Conservation (phyloP, 345 rosid genomes). For the Murraya paniculata region DNA sequence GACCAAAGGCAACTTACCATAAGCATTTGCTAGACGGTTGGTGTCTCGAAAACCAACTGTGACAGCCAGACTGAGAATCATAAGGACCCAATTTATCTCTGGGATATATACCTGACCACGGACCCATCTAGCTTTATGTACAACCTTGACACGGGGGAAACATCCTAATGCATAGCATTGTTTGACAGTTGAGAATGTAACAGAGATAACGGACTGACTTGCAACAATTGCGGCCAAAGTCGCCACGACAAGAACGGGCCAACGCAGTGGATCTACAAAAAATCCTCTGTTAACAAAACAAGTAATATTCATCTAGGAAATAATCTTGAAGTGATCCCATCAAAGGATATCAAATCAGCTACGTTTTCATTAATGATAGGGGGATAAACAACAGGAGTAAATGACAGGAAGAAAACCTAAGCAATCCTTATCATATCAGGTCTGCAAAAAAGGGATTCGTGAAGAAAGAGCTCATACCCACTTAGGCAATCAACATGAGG, state of each 20-base stretch:
- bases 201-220: slow-evolving; percentile 79
- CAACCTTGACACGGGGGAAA: slow-evolving; percentile 91
- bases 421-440: background rate
- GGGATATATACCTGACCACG: slow-evolving; percentile 87
- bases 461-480: background rate
- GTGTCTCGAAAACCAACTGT: slow-evolving; percentile 60
- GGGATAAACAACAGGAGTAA: background rate
- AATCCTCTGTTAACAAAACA: slow-evolving; percentile 6
- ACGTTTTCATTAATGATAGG: slow-evolving; percentile 1
- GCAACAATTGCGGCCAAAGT: slow-evolving; percentile 78
- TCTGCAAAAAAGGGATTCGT: background rate
- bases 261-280: slow-evolving; percentile 60
- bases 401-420: background rate
- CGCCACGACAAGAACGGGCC: slow-evolving; percentile 77
- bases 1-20: slow-evolving; percentile 46
- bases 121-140: slow-evolving; percentile 78
- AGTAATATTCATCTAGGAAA: background rate
- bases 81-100: slow-evolving; percentile 91
- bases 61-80: slow-evolving; percentile 78
- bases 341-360: background rate
- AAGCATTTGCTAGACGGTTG: slow-evolving; percentile 70
- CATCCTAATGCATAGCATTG: slow-evolving; percentile 90
- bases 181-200: slow-evolving; percentile 72
- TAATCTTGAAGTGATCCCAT: slow-evolving; percentile 10
- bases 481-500: background rate